A percentile compares a stretch with the other conserved stretches of the same genome.
These are phyloP conservation scores for Leccinum disarticulatum DNA, from an alignment of 768 basidiomycete genomes.

Conservation along the genomic window DNA sequence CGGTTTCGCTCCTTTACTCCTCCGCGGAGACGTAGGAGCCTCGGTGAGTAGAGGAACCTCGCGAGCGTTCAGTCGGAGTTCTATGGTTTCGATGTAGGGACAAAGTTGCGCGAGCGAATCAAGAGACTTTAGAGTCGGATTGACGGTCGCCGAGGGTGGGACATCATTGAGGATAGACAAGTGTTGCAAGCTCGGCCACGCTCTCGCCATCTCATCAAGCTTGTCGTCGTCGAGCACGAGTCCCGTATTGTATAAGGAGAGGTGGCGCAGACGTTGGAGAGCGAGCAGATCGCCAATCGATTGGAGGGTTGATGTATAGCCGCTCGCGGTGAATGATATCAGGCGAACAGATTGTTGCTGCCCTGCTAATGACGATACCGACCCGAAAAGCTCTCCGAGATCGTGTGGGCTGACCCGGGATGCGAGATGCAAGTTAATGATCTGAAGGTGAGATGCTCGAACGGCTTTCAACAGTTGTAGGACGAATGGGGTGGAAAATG, in stretches of 20 bases:
- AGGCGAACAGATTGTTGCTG: constrained; percentile 7
- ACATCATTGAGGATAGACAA: constrained; percentile 16
- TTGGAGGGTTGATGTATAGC: constrained; percentile 14
- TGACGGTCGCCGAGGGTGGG: constrained; percentile 4
- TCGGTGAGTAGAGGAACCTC: constrained; percentile 8
- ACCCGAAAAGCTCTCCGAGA: constrained; percentile 7
- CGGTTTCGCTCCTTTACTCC: constrained; percentile 6
- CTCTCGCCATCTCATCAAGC: constrained; percentile 17
- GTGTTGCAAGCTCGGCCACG: constrained; percentile 22
- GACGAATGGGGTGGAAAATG: constrained; percentile 12
- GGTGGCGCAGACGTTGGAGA: constrained; percentile 13
- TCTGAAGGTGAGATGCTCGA: constrained; percentile 10
- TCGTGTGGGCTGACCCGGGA: constrained; percentile 10
- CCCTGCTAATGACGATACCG: constrained; percentile 7
- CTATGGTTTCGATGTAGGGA: constrained; percentile 17
- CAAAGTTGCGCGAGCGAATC: constrained; percentile 13
- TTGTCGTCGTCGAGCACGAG: constrained; percentile 14
- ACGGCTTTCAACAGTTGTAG: constrained; percentile 9
- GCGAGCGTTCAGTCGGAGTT: constrained; percentile 20
- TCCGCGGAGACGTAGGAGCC: neutral
- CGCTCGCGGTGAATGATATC: constrained; percentile 10
- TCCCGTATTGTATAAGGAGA: constrained; percentile 12
- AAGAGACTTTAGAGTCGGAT: constrained; percentile 14
- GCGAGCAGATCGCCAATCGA: constrained; percentile 11
- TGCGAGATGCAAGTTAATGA: constrained; percentile 18